Evolutionary conservation across 768 basidiomycete genomes (phyloP).

Genomic region (Porpolomopsis calyptriformis): DNA sequence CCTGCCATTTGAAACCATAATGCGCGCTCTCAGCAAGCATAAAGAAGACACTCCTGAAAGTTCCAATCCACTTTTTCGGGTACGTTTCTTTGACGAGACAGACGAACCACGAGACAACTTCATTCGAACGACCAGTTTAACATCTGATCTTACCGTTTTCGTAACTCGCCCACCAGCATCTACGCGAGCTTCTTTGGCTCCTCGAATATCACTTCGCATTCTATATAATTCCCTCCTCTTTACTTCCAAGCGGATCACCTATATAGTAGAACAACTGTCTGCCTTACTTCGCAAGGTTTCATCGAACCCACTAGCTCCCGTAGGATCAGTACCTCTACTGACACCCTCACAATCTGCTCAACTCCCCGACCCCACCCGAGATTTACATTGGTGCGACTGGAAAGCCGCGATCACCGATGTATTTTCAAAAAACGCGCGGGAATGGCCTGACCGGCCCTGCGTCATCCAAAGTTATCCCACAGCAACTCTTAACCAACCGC

Average conservation of each 20-base stretch:
- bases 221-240: slow-evolving; percentile 95
- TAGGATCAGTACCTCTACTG: slow-evolving; percentile 74
- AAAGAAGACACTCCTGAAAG: slow-evolving; percentile 41
- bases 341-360: slow-evolving; percentile 57
- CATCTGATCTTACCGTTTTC: slow-evolving; percentile 90
- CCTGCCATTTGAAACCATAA: slow-evolving; percentile 70
- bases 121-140: slow-evolving; percentile 68
- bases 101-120: slow-evolving; percentile 64
- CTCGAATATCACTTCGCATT: slow-evolving; percentile 68
- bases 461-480: slow-evolving; percentile 70
- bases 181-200: slow-evolving; percentile 59
- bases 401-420: slow-evolving; percentile 95
- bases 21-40: slow-evolving; percentile 54
- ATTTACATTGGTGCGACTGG: slow-evolving; percentile 96
- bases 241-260: slow-evolving; percentile 61
- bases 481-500: slow-evolving; percentile 26
- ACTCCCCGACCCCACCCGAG: slow-evolving; percentile 75
- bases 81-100: slow-evolving; percentile 94
- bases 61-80: slow-evolving; percentile 72
- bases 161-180: slow-evolving; percentile 63
- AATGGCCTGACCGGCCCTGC: slow-evolving; percentile 74
- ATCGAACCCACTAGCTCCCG: slow-evolving; percentile 50
- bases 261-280: slow-evolving; percentile 79
- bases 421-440: slow-evolving; percentile 78
- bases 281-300: slow-evolving; percentile 64